phyloP scores from a whole-genome alignment of 148 eudicot genomes.

The Vaccinium vitisidaea region DNA sequence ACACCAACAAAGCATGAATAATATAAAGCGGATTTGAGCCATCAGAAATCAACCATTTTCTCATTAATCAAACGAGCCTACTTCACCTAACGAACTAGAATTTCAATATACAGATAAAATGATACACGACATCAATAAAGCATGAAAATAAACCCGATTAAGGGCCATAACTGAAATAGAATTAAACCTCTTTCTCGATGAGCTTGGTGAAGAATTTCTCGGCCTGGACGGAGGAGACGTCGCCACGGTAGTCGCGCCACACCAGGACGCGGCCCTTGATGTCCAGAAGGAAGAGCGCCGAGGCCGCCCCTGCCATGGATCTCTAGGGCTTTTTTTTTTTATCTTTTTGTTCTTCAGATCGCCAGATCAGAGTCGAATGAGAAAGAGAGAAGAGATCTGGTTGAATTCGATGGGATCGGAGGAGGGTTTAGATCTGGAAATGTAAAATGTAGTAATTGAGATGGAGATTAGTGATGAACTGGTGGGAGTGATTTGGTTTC shows the following conservation, averaged over 20 bases:
- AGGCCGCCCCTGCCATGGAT: conserved; percentile 88
- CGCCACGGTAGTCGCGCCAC: conserved; percentile 96
- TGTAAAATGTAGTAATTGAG: not conserved
- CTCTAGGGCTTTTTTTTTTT: not conserved
- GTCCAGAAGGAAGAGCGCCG: conserved; percentile 88
- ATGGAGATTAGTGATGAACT: not conserved
- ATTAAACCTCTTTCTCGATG: conserved; percentile 67
- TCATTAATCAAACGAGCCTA: not conserved
- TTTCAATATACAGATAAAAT: too few relatives aligned
- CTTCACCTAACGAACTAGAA: too few relatives aligned
- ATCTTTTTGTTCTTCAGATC: not conserved
- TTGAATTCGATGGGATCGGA: not conserved
- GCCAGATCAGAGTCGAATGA: not conserved
- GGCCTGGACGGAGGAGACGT: conserved; percentile 67
- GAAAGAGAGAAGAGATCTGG: conserved; percentile 4
- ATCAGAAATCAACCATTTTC: not conserved
- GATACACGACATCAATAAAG: too few relatives aligned
- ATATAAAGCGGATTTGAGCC: too few relatives aligned
- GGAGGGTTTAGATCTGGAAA: not conserved
- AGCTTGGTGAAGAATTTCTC: conserved; percentile 88
- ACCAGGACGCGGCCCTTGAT: conserved; percentile 86
- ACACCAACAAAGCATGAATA: not conserved
- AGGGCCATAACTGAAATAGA: not conserved
- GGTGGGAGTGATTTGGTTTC: not conserved
- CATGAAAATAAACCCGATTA: not conserved